Base-by-base conservation (phyloP, 176 grass and related monocot species). In the Puccinellia tenuiflora region DNA sequence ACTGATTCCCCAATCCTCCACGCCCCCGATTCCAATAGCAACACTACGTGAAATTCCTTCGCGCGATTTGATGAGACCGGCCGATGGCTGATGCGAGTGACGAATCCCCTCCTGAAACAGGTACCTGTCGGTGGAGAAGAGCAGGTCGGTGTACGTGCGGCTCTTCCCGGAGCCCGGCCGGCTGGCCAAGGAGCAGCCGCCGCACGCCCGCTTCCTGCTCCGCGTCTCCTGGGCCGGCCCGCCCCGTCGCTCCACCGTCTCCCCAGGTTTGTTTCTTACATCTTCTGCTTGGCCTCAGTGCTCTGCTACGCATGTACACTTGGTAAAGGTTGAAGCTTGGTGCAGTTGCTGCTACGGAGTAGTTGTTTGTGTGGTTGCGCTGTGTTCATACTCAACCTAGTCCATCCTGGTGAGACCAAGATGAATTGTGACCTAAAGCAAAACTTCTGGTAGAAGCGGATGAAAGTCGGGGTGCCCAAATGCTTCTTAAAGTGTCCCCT, bases 91-190 rank as follows among this genome's bases (percentile, higher is more conserved):
- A 55, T 70, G 39, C 33, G 9, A 20, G 35, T 37, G 18, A 30
- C 70, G 48, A 42, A 29, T 42, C 18, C 29, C 26, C 5, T 30
- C 26, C 5, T 22, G 72, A 42, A 29, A 35, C 47, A 97, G 94
- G 90, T 96, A 81, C 67, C 78, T 99, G 18, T 92, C 91, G 15
- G 89, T 99, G 64, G 91, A 96, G 89, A 99, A 94, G 86, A 90
- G 83, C 73, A 83, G 89, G 17, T 89, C 63, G 25, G 88, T 95
- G 48, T 68, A 75, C 80, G 81, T 98, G 57, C 83, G 96, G 22
- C 90, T 99, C 21, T 99, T 92, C 85, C 93, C 96, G 63, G 96
- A 96, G 75, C 93, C 93, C 21, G 89, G 89, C 33, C 89, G 91
- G 64, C 45, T 94, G 15, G 76, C 89, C 60, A 96, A 99, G 86